Base-by-base conservation (phyloP, 805 yeast species). In the Zygosaccharomyces rouxii region DNA sequence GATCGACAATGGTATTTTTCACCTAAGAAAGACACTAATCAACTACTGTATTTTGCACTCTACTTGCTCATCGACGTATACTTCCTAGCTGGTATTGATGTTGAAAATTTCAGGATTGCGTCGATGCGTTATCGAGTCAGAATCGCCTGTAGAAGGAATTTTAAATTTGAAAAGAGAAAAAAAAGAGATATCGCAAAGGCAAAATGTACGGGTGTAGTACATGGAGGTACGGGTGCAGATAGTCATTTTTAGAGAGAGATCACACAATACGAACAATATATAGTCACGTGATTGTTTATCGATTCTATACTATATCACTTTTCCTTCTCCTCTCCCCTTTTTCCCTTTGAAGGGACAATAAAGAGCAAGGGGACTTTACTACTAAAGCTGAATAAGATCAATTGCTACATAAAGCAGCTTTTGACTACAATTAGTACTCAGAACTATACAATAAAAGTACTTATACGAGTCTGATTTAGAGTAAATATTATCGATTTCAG, bases 1-100 rank as follows among this genome's bases (percentile, higher is more conserved):
- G 69, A 72, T 74, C 78, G 78, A 74, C 75, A 57, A 55, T 50
- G 42, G 44, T 33, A 16, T 31, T 14, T 5, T 7, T 33, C 35
- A 33, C 2, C 21, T 2, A 33, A 33, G 18, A 10, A 22, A 22
- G 23, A 4, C 23, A 22, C 6, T 22, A 22, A 22, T 22, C 23
- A 22, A 22, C 6, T 6, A 22, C 23, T 22, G 23, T 22, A 6
- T 22, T 3, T 10, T 13, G 16, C 16, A n/a, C 7, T 30, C 18
- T 33, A 9, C 10, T 9, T 33, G 7, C 35, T 33, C 35, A n/a
- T 33, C 19, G 21, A 16, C 21, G 35, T 33, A 16, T 33, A 16
- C 21, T 33, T 33, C 35, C 18, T 16, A 5, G 21, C 16, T 16
- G 35, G 22, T 14, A 33, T 16, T 5, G 35, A 33, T 33, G 35